Conservation (phyloP, 306 rosid genomes). For the Elaeagnus macrophylla region DNA sequence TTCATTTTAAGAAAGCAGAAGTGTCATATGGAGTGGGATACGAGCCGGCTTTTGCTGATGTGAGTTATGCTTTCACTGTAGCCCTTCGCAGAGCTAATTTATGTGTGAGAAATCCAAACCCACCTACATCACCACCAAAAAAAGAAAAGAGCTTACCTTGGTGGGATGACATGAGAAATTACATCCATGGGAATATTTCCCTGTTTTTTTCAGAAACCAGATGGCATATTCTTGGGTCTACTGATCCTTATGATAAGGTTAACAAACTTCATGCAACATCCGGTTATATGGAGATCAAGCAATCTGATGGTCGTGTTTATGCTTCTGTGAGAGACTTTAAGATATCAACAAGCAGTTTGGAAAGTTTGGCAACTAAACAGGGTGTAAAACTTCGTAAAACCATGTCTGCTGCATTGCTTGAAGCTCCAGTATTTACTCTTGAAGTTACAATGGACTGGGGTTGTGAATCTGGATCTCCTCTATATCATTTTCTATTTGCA, state of each 20-base stretch:
- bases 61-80: constrained; percentile 87
- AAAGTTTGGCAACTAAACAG: constrained; percentile 69
- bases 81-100: constrained; percentile 98
- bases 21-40: constrained; percentile 91
- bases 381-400: constrained; percentile 78
- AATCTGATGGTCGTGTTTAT: constrained; percentile 78
- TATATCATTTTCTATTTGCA: constrained; percentile 85
- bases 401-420: constrained; percentile 60
- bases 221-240: constrained; percentile 69
- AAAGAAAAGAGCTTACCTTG: constrained; percentile 94
- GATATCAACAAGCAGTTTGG: constrained; percentile 76
- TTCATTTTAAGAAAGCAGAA: constrained; percentile 73
- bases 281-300: constrained; percentile 70
- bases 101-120: constrained; percentile 40
- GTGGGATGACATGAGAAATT: constrained; percentile 99
- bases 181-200: constrained; percentile 79
- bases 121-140: constrained; percentile 43
- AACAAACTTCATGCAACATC: constrained; percentile 72
- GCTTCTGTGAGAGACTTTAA: constrained; percentile 70
- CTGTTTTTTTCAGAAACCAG: constrained; percentile 59
- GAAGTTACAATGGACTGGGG: constrained; percentile 95
- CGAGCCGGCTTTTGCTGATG: constrained; percentile 88
- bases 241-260: constrained; percentile 94
- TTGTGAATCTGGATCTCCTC: constrained; percentile 82
- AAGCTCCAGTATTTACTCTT: constrained; percentile 67